phyloP scores from a whole-genome alignment of 176 grass and related monocot species.

The Lolium multiflorum region DNA sequence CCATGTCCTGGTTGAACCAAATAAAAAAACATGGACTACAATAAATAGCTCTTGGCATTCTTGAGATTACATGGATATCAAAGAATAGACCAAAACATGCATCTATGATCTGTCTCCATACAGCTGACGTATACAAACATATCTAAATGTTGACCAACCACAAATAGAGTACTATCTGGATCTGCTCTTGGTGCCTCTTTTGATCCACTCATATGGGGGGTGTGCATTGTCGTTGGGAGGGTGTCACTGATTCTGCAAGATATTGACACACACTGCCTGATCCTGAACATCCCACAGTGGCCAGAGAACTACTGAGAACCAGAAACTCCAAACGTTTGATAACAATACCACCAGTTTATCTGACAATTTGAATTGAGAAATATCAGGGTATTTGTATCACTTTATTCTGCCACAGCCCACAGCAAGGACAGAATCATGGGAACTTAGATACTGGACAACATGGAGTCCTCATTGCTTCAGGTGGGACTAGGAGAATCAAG shows the following conservation, averaged over 20 bases:
- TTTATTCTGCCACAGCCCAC: constrained; percentile 29
- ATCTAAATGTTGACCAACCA: constrained; percentile 39
- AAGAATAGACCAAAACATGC: constrained; percentile 44
- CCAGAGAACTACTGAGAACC: constrained; percentile 44
- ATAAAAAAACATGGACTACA: constrained; percentile 31
- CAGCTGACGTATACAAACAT: constrained; percentile 41
- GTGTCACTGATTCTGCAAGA: constrained; percentile 10
- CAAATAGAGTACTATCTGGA: constrained; percentile 16
- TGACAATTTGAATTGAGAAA: constrained; percentile 43
- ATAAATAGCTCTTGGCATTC: constrained; percentile 6
- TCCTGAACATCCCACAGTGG: constrained; percentile 35
- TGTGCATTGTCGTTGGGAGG: not conserved
- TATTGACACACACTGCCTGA: not conserved
- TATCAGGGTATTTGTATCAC: constrained; percentile 35
- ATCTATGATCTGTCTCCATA: constrained; percentile 38
- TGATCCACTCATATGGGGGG: constrained; percentile 26
- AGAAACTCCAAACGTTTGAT: constrained; percentile 40
- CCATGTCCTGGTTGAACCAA: not conserved
- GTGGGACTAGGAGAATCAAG: constrained; percentile 28
- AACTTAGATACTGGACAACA: constrained; percentile 31
- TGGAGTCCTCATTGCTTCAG: constrained; percentile 19
- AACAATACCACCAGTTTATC: constrained; percentile 42
- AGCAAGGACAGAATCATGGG: constrained; percentile 1
- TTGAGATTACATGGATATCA: constrained; percentile 14
- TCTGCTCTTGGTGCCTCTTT: constrained; percentile 25